Evolutionary conservation across 495 filamentous ascomycete species (phyloP).

Genomic region (Podospora sp.): DNA sequence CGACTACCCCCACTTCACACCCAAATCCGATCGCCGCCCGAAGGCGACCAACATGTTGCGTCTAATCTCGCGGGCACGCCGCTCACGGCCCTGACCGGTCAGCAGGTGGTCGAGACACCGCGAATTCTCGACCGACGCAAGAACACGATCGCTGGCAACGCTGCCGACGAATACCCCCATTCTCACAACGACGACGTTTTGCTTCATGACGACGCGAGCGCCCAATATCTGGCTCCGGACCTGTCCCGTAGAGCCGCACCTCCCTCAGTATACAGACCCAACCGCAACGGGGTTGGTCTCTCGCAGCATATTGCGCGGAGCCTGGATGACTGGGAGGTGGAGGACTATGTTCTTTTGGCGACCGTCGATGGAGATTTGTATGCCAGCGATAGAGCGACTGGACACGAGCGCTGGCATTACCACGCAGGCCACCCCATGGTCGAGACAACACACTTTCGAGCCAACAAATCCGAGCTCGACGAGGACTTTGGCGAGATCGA

Average conservation of each 20-base stretch:
- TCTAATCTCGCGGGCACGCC: conserved; percentile 24
- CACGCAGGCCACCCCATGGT: conserved; percentile 84
- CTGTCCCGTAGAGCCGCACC: conserved; percentile 79
- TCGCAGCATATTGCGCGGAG: conserved; percentile 85
- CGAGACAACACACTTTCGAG: conserved; percentile 80
- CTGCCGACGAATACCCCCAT: conserved; percentile 19
- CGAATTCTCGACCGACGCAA: conserved; percentile 30
- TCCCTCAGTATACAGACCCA: conserved; percentile 64
- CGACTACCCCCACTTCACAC: conserved; percentile 22
- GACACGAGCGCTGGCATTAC: conserved; percentile 79
- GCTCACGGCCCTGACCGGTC: conserved; percentile 29
- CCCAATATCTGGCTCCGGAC: conserved; percentile 92
- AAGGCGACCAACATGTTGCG: conserved; percentile 35
- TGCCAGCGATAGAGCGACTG: conserved; percentile 86
- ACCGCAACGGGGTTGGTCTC: conserved; percentile 61
- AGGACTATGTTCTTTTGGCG: conserved; percentile 99
- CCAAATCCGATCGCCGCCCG: conserved; percentile 28
- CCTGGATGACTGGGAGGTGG: conserved; percentile 98
- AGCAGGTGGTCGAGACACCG: conserved; percentile 32
- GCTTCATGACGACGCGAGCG: conserved; percentile 79
- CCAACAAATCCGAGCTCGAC: conserved; percentile 64
- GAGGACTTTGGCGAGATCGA: conserved; percentile 66
- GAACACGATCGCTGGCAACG: conserved; percentile 24
- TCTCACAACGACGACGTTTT: conserved; percentile 38
- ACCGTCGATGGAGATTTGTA: conserved; percentile 97